Conservation (phyloP, 495 filamentous ascomycete species). For the Staphylotrichum tortipilum region DNA sequence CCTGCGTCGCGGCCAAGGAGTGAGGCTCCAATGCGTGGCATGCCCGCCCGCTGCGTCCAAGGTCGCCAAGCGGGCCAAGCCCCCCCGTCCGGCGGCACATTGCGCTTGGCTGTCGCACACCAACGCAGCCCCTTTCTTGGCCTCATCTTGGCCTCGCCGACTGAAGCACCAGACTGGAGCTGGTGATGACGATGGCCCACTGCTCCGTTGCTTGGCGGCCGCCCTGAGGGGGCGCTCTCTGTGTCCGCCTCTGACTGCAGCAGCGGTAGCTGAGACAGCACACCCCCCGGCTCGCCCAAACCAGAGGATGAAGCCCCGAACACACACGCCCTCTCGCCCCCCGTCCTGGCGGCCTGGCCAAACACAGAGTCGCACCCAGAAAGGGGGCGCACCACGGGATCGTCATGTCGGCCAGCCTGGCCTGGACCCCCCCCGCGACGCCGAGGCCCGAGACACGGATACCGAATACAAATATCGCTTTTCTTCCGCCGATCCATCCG, state of each 20-base stretch:
- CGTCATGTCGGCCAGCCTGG: neutral
- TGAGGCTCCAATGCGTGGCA: too few species aligned
- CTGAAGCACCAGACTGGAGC: neutral
- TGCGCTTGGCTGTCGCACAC: conserved; percentile 3
- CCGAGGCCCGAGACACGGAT: too few species aligned
- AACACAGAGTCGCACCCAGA: too few species aligned
- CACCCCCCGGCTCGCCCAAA: too few species aligned
- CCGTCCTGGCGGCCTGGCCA: too few species aligned
- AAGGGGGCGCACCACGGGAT: neutral
- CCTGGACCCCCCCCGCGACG: neutral
- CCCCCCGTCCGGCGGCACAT: neutral
- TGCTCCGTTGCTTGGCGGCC: too few species aligned
- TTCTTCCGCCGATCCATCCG: neutral
- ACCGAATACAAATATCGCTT: conserved; percentile 6
- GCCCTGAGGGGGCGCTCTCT: too few species aligned
- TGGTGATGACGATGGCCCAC: neutral
- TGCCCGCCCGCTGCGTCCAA: neutral
- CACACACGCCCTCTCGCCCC: too few species aligned
- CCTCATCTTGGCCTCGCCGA: neutral
- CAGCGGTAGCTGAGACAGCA: too few species aligned
- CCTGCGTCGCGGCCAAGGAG: too few species aligned
- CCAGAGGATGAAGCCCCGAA: too few species aligned
- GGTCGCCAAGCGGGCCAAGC: neutral
- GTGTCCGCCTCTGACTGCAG: too few species aligned
- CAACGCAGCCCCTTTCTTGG: neutral